A percentile compares a stretch with the other conserved stretches of the same genome.
Conservation (phyloP, 805 yeast genomes). For the Saccharomycopsis amapae region DNA sequence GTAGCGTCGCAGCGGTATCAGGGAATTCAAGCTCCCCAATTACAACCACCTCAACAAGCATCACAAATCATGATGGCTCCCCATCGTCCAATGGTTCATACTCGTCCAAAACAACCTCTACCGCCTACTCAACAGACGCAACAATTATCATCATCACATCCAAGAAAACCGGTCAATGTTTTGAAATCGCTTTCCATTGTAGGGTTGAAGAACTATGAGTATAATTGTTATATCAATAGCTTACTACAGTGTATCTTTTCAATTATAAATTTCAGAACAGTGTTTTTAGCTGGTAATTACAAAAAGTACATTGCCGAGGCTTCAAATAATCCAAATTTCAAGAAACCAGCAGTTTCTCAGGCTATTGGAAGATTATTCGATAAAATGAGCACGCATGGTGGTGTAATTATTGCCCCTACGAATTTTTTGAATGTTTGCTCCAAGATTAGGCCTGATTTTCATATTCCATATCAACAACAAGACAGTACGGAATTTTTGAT, state of each 20-base stretch:
- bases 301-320: constrained; percentile 30
- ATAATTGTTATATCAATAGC: constrained; percentile 71
- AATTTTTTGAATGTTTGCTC: constrained; percentile 50
- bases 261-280: constrained; percentile 38
- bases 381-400: constrained; percentile 52
- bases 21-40: constrained; percentile 1
- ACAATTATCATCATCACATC: constrained; percentile 6
- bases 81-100: too few species aligned
- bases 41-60: constrained; percentile 17
- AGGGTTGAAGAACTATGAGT: constrained; percentile 61
- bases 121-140: neutral
- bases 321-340: constrained; percentile 28
- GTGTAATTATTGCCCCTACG: constrained; percentile 56
- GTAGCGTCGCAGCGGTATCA: neutral
- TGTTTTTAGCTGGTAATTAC: constrained; percentile 42
- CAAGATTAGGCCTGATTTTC: constrained; percentile 54
- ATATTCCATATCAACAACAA: constrained; percentile 70
- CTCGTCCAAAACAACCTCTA: neutral
- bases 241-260: constrained; percentile 67
- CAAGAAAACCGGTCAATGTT: constrained; percentile 25
- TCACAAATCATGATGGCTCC: constrained; percentile 1
- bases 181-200: constrained; percentile 43
- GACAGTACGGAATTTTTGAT: constrained; percentile 74
- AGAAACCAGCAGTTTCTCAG: constrained; percentile 34
- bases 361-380: constrained; percentile 49